These are phyloP conservation scores for Nitzschia putrida DNA, from an alignment of 108 stramenopile species.

Conservation along the genomic window DNA sequence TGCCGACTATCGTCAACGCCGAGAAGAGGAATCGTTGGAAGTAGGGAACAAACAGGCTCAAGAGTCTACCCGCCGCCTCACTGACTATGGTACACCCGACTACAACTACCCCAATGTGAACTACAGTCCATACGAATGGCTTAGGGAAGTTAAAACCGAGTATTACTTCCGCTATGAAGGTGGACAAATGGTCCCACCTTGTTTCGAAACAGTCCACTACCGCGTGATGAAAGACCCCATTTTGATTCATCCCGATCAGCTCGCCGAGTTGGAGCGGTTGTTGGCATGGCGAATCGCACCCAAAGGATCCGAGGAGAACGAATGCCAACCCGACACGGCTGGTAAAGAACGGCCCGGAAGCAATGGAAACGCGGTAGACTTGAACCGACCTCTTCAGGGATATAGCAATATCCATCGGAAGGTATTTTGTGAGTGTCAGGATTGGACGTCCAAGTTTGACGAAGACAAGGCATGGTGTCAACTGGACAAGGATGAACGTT, in stretches of 20 bases:
- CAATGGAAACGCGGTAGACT: constrained; percentile 36
- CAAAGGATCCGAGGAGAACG: constrained; percentile 12
- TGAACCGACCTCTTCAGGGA: constrained; percentile 48
- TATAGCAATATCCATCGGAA: constrained; percentile 39
- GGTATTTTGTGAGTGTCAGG: constrained; percentile 62
- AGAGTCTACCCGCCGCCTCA: neutral
- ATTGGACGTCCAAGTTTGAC: constrained; percentile 53
- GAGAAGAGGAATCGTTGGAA: neutral
- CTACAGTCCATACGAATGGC: constrained; percentile 48
- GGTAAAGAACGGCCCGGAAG: constrained; percentile 29
- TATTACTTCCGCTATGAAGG: constrained; percentile 60
- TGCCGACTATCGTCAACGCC: constrained; percentile 1
- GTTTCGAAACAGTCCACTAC: constrained; percentile 50
- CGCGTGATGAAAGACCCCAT: constrained; percentile 63
- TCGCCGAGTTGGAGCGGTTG: constrained; percentile 45
- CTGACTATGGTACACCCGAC: constrained; percentile 4
- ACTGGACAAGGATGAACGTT: constrained; percentile 26
- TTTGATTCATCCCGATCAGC: constrained; percentile 40
- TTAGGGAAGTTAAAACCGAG: constrained; percentile 52
- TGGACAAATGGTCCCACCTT: constrained; percentile 51
- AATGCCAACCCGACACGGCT: constrained; percentile 47
- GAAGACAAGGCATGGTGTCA: constrained; percentile 50
- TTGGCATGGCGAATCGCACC: constrained; percentile 43
- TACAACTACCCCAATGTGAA: neutral
- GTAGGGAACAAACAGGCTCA: no score